A percentile compares a stretch with the other conserved stretches of the same genome.
Evolutionary conservation across 257 asterid species (phyloP).

Genomic region (Sherardia arvensis): DNA sequence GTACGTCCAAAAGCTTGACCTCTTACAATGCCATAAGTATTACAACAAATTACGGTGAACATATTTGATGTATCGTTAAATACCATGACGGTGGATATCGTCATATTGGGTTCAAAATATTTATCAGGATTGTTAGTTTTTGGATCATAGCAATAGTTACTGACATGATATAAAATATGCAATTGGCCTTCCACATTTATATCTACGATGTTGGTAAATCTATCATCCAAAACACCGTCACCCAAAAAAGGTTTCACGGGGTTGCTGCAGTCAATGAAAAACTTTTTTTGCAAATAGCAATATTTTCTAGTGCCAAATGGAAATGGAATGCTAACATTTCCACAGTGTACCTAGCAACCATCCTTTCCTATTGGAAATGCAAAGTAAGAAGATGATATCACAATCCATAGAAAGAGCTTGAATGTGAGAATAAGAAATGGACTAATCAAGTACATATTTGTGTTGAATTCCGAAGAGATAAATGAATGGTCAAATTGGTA

Average conservation of each 20-base stretch:
- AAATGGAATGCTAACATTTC: constrained; percentile 25
- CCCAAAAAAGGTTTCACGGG: not conserved
- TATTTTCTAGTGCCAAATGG: constrained; percentile 22
- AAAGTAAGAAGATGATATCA: not conserved
- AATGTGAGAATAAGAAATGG: not conserved
- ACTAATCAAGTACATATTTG: too few species aligned
- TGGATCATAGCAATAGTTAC: constrained; percentile 5
- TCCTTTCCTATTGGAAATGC: constrained; percentile 9
- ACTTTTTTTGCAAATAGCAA: not conserved
- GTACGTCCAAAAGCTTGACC: not conserved
- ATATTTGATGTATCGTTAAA: constrained; percentile 21
- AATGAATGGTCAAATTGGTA: too few species aligned
- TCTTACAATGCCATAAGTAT: constrained; percentile 4
- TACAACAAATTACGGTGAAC: constrained; percentile 28
- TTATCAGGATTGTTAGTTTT: not conserved
- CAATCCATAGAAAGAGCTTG: not conserved
- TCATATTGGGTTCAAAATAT: not conserved
- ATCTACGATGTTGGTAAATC: not conserved
- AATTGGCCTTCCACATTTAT: constrained; percentile 20
- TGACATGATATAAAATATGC: not conserved
- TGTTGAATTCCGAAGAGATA: too few species aligned
- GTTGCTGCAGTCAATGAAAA: not conserved
- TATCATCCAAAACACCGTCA: too few species aligned
- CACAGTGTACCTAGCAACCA: constrained; percentile 15
- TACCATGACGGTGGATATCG: not conserved